These are phyloP conservation scores for Ganoderma meredithae DNA, from an alignment of 1,284 basidiomycete species.

Conservation along the genomic window DNA sequence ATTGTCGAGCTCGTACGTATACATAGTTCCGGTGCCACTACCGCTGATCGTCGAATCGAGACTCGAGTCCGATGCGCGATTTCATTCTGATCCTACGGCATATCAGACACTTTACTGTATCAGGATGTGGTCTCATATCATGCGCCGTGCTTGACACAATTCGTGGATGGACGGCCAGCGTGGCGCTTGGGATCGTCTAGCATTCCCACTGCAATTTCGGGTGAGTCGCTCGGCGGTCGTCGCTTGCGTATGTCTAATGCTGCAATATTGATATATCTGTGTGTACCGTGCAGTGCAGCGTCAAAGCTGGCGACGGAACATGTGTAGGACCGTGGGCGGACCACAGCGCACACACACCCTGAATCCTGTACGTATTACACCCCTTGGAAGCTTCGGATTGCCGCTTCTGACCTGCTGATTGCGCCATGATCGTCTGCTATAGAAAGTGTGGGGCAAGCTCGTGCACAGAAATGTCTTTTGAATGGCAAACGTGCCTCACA, in stretches of 20 bases:
- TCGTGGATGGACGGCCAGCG: background rate
- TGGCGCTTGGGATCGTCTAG: background rate
- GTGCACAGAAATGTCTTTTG: background rate
- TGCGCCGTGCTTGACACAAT: background rate
- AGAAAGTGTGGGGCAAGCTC: background rate
- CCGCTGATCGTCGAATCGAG: background rate
- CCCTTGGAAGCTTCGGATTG: background rate
- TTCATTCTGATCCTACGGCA: conserved; percentile 4
- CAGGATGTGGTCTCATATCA: background rate
- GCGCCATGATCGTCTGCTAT: background rate
- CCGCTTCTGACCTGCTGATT: background rate
- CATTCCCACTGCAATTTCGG: background rate
- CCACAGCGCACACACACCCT: background rate
- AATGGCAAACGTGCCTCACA: background rate
- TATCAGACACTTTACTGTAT: background rate
- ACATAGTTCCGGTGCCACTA: background rate
- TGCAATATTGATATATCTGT: background rate
- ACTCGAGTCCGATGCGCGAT: background rate
- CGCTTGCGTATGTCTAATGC: background rate
- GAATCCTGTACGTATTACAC: background rate
- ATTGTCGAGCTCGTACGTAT: background rate
- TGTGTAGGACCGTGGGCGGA: background rate
- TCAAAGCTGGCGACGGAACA: no score
- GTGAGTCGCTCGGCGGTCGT: background rate
- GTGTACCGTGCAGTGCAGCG: background rate